Percentiles rank a stretch among this genome's conserved stretches.
phyloP scores from a whole-genome alignment of 768 basidiomycete genomes.

The Naganishia friedmannii region DNA sequence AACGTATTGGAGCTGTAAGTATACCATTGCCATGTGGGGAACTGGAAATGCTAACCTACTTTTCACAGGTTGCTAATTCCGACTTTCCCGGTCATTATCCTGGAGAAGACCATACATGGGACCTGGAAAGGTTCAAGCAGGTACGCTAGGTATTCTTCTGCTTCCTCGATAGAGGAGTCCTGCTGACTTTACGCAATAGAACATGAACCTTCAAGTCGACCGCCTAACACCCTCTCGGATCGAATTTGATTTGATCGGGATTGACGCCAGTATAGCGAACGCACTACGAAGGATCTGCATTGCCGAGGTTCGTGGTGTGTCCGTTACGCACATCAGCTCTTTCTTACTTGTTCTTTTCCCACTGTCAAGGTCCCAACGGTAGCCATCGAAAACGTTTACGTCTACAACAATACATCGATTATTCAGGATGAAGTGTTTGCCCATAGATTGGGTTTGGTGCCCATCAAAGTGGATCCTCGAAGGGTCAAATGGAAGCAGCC shows the following conservation, averaged over 20 bases:
- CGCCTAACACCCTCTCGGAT: slow-evolving; percentile 76
- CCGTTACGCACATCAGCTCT: background rate
- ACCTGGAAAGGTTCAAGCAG: slow-evolving; percentile 68
- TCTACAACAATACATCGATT: slow-evolving; percentile 92
- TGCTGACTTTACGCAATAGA: slow-evolving; percentile 51
- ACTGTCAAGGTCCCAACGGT: slow-evolving; percentile 64
- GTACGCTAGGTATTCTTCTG: slow-evolving; percentile 56
- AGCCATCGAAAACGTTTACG: slow-evolving; percentile 82
- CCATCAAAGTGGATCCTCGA: slow-evolving; percentile 79
- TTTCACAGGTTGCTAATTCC: slow-evolving; percentile 69
- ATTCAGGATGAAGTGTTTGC: slow-evolving; percentile 90
- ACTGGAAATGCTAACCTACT: background rate
- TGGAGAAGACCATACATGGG: slow-evolving; percentile 80
- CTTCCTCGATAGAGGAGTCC: background rate
- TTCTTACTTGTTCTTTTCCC: background rate
- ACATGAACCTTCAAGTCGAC: slow-evolving; percentile 67
- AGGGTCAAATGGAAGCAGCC: slow-evolving; percentile 57
- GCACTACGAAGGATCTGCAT: slow-evolving; percentile 88
- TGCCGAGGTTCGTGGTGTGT: slow-evolving; percentile 67
- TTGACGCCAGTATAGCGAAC: slow-evolving; percentile 94
- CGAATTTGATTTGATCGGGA: slow-evolving; percentile 91
- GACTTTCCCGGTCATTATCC: slow-evolving; percentile 89
- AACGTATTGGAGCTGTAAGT: slow-evolving; percentile 41
- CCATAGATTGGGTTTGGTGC: slow-evolving; percentile 86
- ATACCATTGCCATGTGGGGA: background rate